Conservation (phyloP, 31 red algal genomes). For the Odonthalia washingtoniensis region DNA sequence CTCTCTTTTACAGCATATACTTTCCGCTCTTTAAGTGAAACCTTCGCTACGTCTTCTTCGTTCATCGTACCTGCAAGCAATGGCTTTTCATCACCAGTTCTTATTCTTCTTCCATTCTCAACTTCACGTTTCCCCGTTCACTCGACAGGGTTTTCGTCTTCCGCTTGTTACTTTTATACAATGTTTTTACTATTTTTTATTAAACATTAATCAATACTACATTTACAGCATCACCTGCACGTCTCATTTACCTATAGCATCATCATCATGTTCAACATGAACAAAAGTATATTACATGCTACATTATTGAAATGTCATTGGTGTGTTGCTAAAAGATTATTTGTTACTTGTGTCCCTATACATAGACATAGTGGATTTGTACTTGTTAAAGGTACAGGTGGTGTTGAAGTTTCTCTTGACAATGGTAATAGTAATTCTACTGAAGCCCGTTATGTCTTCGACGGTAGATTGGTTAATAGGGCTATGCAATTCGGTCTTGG, state of each 20-base stretch:
- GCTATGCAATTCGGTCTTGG: constrained; percentile 47
- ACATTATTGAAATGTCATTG: constrained; percentile 36
- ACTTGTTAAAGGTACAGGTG: constrained; percentile 35
- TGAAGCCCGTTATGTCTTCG: constrained; percentile 48
- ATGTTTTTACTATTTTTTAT: no score
- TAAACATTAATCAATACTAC: background rate
- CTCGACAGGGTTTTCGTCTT: no score
- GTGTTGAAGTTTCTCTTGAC: constrained; percentile 21
- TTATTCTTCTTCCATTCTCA: no score
- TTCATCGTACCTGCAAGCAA: no score
- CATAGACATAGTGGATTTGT: constrained; percentile 55
- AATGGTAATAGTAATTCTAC: constrained; percentile 5
- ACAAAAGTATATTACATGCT: constrained; percentile 19
- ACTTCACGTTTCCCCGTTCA: no score
- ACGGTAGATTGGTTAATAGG: background rate
- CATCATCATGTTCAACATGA: background rate
- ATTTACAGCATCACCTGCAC: constrained; percentile 19
- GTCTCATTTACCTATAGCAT: constrained; percentile 25
- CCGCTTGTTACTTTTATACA: no score
- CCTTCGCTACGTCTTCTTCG: no score
- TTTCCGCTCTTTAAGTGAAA: no score
- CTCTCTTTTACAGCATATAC: no score
- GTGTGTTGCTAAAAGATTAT: constrained; percentile 46
- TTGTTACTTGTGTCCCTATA: constrained; percentile 48
- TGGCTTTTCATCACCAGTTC: no score